Evolutionary conservation across 208 protist species (phyloP), one percentile per base, ranked within the genome.

Genomic region (Naegleria fowleri): DNA sequence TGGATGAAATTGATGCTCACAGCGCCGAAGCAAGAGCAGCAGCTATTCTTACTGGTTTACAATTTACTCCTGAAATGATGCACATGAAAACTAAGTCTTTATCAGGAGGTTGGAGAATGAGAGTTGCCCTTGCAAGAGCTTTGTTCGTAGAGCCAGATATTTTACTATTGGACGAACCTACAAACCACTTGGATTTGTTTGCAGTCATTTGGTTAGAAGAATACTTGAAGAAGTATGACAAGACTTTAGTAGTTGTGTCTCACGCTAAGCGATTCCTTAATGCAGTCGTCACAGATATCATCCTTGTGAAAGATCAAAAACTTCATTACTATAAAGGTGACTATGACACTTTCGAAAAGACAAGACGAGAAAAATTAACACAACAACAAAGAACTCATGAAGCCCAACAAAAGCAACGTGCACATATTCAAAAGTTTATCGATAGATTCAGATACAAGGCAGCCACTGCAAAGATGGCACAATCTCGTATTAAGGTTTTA

Each of bases 191-290:
- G 0, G 98, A 99, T 93, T 93, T 99, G 33, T 97, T 98, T 92
- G 98, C 98, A 11, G 97, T 98, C 83, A 94, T 99, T 67, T 99
- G 98, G 98, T 95, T 99, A 11, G 98, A 99, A 94, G 95, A 96
- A 59, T 99, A 99, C 93, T 94, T 99, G 38, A 93, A 95, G 9
- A 94, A 96, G 55, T 99, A 97, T 96, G 93, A 96, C 67, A 96
- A 97, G 90, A 99, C 98, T 75, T 94, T 99, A 11, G 93, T 99
- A 2, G 95, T 99, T 3, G 98, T 99, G 11, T 99, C 98, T 59
- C 98, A 99, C 95, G 98, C 97, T 90, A 96, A 98, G 38, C 96
- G 96, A 22, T 99, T 99, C 92, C 93, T 99, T 0, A 98, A 99
- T 94, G 95, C 95, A 67, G 98, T 99, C 6, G 92, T 90, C 91